A percentile compares a stretch with the other conserved stretches of the same genome.
Evolutionary conservation across 805 yeast genomes (phyloP).

Genomic region (Metschnikowia kofuensis): DNA sequence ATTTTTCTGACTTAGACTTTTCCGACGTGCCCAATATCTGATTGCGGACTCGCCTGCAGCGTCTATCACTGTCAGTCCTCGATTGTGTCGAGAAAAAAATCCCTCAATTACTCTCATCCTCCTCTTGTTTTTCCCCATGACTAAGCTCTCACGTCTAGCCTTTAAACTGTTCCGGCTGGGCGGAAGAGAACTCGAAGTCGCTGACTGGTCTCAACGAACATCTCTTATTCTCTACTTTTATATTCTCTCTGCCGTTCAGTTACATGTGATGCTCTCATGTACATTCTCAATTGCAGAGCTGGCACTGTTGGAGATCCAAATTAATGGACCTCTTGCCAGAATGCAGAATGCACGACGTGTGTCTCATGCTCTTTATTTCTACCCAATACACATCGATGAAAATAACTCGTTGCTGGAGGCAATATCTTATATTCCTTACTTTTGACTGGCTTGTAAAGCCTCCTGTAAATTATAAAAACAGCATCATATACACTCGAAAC

Average conservation of each 20-base stretch:
- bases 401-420: too few species aligned
- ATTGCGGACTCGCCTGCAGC: too few species aligned
- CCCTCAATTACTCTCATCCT: not conserved
- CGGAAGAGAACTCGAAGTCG: not conserved
- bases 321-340: too few species aligned
- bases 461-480: too few species aligned
- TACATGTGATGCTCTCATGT: too few species aligned
- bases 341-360: not conserved
- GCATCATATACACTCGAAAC: not conserved
- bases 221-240: not conserved
- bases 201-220: constrained; percentile 5
- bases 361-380: not conserved
- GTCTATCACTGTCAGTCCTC: too few species aligned
- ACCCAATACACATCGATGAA: not conserved
- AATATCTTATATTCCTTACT: too few species aligned
- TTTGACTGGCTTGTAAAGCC: not conserved
- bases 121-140: not conserved
- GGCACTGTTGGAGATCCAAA: too few species aligned
- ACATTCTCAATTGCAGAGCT: too few species aligned
- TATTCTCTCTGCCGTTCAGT: not conserved
- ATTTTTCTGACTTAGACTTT: constrained; percentile 20
- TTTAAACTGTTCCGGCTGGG: not conserved
- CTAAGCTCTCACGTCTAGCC: not conserved
- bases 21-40: constrained; percentile 8
- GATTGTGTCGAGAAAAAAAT: too few species aligned